phyloP scores from a whole-genome alignment of 1,284 basidiomycete species.

The Tylopilus orsonianus region DNA sequence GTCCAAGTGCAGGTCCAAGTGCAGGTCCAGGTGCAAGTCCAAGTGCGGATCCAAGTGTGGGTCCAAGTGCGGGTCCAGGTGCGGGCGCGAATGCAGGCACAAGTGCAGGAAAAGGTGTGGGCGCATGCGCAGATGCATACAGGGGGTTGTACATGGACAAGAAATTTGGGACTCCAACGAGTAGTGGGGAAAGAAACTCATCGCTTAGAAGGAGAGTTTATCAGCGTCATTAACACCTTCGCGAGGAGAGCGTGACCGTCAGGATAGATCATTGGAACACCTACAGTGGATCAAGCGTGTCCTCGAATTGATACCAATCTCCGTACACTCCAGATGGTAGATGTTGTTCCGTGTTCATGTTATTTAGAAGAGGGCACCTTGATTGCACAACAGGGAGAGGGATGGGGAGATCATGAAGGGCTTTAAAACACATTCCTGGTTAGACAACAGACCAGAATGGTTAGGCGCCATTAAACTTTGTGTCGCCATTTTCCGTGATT shows the following conservation, averaged over 20 bases:
- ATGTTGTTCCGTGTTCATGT: not conserved
- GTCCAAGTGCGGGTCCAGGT: not conserved
- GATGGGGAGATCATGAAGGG: not conserved
- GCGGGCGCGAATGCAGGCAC: not conserved
- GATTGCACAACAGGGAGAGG: not conserved
- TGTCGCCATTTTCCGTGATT: not conserved
- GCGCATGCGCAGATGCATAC: too few species aligned
- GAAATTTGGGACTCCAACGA: not conserved
- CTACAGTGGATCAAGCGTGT: constrained; percentile 11
- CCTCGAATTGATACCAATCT: not conserved
- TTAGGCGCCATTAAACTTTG: not conserved
- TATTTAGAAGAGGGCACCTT: not conserved
- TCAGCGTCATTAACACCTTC: not conserved
- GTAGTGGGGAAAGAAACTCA: constrained; percentile 18
- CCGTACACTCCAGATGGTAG: not conserved
- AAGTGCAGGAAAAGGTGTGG: too few species aligned
- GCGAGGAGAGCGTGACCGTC: not conserved
- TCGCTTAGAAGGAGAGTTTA: constrained; percentile 10
- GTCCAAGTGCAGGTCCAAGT: too few species aligned
- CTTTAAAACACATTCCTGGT: constrained; percentile 11
- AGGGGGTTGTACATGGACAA: not conserved
- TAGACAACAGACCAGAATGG: not conserved
- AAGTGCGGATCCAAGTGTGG: too few species aligned
- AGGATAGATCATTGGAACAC: not conserved
- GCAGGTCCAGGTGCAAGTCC: too few species aligned